A percentile compares a stretch with the other conserved stretches of the same genome.
Conservation (phyloP, 305 asterid genomes). For the Fraxinus velutina region DNA sequence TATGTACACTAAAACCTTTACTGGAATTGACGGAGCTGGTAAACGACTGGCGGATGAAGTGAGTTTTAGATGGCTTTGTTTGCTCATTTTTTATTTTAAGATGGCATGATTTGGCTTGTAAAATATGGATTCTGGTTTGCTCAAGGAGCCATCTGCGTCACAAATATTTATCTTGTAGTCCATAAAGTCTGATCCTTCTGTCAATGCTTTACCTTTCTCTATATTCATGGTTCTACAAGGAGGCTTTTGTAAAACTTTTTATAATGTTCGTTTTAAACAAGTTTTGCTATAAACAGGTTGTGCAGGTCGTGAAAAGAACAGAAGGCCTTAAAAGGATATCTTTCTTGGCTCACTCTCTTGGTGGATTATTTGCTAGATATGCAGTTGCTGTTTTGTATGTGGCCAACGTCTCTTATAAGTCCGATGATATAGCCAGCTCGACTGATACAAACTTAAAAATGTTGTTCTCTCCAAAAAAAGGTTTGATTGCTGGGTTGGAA, state of each 20-base stretch:
- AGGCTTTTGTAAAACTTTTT: not conserved
- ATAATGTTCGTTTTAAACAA: slow-evolving; percentile 1
- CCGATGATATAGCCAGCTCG: slow-evolving; percentile 31
- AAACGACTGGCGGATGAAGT: slow-evolving; percentile 96
- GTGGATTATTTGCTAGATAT: slow-evolving; percentile 94
- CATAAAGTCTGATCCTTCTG: not conserved
- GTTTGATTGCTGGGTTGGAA: slow-evolving; percentile 83
- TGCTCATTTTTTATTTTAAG: slow-evolving; percentile 7
- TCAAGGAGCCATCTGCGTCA: not conserved
- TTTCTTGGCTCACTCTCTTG: slow-evolving; percentile 93
- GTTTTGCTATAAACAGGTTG: slow-evolving; percentile 48
- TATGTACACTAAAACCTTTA: slow-evolving; percentile 79
- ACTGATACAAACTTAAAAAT: slow-evolving; percentile 27
- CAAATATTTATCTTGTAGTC: slow-evolving; percentile 3
- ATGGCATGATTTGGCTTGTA: slow-evolving; percentile 8
- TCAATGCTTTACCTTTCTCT: not conserved
- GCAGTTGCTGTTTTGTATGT: slow-evolving; percentile 70
- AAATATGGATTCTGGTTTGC: not conserved
- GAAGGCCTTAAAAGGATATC: slow-evolving; percentile 72
- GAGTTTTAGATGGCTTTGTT: slow-evolving; percentile 33
- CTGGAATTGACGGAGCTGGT: slow-evolving; percentile 91
- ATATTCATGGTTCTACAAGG: not conserved
- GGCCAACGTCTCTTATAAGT: slow-evolving; percentile 24
- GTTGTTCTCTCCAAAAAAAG: slow-evolving; percentile 34
- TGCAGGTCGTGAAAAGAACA: slow-evolving; percentile 61